Evolutionary conservation across 2,329 filamentous ascomycete genomes (phyloP), one percentile per base, ranked within the genome.

Genomic region (Aspergillus intermedius): DNA sequence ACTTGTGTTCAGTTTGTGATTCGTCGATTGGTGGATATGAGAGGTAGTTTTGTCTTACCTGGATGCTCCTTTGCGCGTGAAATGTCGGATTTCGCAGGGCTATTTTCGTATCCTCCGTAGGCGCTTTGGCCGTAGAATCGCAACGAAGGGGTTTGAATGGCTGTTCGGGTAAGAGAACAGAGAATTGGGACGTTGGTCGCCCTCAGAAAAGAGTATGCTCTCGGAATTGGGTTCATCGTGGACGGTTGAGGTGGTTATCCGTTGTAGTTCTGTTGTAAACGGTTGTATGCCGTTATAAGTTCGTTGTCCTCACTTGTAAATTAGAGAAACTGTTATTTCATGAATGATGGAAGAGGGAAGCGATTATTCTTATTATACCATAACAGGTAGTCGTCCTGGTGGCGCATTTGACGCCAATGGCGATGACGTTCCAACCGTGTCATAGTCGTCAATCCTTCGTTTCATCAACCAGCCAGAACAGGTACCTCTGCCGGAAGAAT

Each of bases 1-100:
- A 21, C 7, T 19, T 13, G 39, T 8, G 12, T 49, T 47, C 46
- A 30, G 21, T 5, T 22, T 22, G 7, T 44, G 9, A 32, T 44
- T 44, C 19, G 1, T 44, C 2, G 5, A 32, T 21, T 10, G 5
- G 13, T 19, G 5, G n/a, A 37, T 28, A 19, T 19, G 17, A 19
- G 28, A 15, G 10, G 21, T 12, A n/a, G 21, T 46, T 9, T 13
- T 21, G 21, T 46, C n/a, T 13, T 53, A 60, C 58, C 58, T 44
- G 59, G 59, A 49, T 61, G 59, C 37, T 61, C 58, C 9, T 59
- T 54, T 32, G 58, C 49, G 21, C 55, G 48, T 3, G 59, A 59
- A 23, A 49, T 46, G 17, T 46, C 48, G 45, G 37, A 40, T 5
- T 52, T 55, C 17, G 37, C 42, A 9, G 47, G 40, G 10, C 46